Evolutionary conservation across 495 filamentous ascomycete genomes (phyloP).

Genomic region (Cenococcum geophilum): DNA sequence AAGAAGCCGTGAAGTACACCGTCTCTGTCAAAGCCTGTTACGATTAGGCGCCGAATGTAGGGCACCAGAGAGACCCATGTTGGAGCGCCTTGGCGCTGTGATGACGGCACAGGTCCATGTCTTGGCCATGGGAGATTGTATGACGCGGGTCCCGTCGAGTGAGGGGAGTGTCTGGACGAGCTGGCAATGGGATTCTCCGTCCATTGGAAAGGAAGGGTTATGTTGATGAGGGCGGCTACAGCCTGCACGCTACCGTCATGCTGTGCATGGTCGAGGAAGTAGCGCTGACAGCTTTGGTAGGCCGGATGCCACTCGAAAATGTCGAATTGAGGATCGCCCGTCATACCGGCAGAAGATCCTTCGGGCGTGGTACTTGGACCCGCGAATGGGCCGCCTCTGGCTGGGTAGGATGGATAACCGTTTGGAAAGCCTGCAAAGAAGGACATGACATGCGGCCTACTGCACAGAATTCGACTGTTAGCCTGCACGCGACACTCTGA

Average conservation of each 20-base stretch:
- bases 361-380: constrained; percentile 17
- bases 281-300: constrained; percentile 85
- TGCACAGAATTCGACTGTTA: constrained; percentile 12
- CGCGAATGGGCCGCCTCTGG: constrained; percentile 18
- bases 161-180: constrained; percentile 34
- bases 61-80: constrained; percentile 68
- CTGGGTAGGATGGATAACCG: constrained; percentile 16
- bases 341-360: constrained; percentile 14
- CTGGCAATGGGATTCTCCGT: constrained; percentile 35
- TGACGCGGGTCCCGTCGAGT: constrained; percentile 28
- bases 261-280: constrained; percentile 91
- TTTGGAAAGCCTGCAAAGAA: constrained; percentile 18
- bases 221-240: constrained; percentile 86
- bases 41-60: constrained; percentile 84
- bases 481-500: constrained; percentile 6
- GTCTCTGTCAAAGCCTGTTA: constrained; percentile 82
- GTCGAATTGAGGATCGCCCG: constrained; percentile 53
- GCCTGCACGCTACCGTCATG: constrained; percentile 77
- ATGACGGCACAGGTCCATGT: constrained; percentile 22
- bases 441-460: constrained; percentile 18
- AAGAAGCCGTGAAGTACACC: constrained; percentile 89
- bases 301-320: constrained; percentile 91
- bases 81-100: constrained; percentile 27
- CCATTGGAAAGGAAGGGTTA: constrained; percentile 64
- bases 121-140: constrained; percentile 28